Evolutionary conservation across 2,329 filamentous ascomycete genomes (phyloP), one percentile per base, ranked within the genome.

Genomic region (Dothistroma pini): DNA sequence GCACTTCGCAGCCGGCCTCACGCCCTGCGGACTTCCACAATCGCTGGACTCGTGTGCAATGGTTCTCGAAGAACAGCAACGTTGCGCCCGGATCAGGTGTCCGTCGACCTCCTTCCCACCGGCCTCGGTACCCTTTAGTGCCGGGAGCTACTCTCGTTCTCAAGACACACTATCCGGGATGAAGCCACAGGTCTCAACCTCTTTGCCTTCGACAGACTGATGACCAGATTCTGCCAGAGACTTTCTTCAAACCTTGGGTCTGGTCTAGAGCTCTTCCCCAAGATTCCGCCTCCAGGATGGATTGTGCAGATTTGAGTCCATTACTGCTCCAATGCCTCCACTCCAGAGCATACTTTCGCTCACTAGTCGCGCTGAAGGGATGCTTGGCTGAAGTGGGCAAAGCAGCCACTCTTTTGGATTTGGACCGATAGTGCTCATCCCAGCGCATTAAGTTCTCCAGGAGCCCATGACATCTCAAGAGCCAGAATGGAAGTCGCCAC

Each of bases 401-500:
- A 3, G 59, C 22, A 11, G 12, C 10, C 49, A 31, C 31, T 6
- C 57, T 63, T 10, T 50, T 56, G 32, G 66, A 63, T 49, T 68
- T 66, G 11, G 35, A 41, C 38, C 55, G 60, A 29, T 59, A 64
- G 50, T 70, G 66, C 0, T 25, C 52, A 4, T 70, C 58, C 65
- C 66, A 70, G 14, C 47, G 11, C 8, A 16, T 22, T 1, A 63
- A 34, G 44, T 61, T 55, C 1, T 51, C 54, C 14, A 60, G 61
- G 16, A 31, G 47, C 21, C 60, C 32, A 4, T 53, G 7, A 56
- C 67, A 70, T 14, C 57, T 58, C 35, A 70, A 63, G 53, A 66
- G 63, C 6, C 56, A 44, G 56, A 65, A 68, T 2, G 62, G 64
- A 57, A 66, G 68, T 44, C 52, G 60, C 56, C 61, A 64, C 3